Evolutionary conservation across 768 basidiomycete genomes (phyloP).

Genomic region (Boletus sp.): DNA sequence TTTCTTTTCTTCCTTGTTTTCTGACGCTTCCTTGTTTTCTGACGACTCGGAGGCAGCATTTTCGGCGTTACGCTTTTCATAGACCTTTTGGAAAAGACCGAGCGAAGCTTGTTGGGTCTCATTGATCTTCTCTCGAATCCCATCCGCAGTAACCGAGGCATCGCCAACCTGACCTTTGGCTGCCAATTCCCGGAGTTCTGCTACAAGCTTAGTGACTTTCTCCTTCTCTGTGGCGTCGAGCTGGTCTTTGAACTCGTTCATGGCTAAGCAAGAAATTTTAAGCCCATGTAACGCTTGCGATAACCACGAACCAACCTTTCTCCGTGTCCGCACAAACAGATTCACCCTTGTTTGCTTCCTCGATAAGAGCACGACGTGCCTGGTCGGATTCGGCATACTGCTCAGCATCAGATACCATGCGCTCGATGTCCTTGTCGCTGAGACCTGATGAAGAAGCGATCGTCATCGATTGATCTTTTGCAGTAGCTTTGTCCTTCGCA

Average conservation of each 20-base stretch:
- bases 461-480: slow-evolving; percentile 93
- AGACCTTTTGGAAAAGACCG: slow-evolving; percentile 96
- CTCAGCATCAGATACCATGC: slow-evolving; percentile 95
- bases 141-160: slow-evolving; percentile 74
- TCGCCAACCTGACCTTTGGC: slow-evolving; percentile 89
- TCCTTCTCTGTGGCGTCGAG: slow-evolving; percentile 91
- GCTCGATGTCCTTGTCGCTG: slow-evolving; percentile 94
- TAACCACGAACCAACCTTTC: slow-evolving; percentile 59
- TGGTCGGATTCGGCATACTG: slow-evolving; percentile 93
- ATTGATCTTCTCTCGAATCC: slow-evolving; percentile 88
- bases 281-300: not conserved
- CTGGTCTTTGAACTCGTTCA: slow-evolving; percentile 98
- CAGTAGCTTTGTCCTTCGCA: slow-evolving; percentile 91
- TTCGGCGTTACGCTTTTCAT: slow-evolving; percentile 88
- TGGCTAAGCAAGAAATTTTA: slow-evolving; percentile 47
- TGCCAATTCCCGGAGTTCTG: slow-evolving; percentile 85
- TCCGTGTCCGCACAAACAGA: slow-evolving; percentile 93
- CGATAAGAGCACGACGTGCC: slow-evolving; percentile 81
- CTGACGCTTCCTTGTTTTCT: slow-evolving; percentile 16
- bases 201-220: slow-evolving; percentile 85
- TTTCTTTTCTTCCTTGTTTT: slow-evolving; percentile 76
- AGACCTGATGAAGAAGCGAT: slow-evolving; percentile 97
- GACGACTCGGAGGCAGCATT: slow-evolving; percentile 45
- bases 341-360: slow-evolving; percentile 96
- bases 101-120: slow-evolving; percentile 95